Evolutionary conservation across 139 green algal species (phyloP).

Genomic region (Edaphochlamys debaryana): DNA sequence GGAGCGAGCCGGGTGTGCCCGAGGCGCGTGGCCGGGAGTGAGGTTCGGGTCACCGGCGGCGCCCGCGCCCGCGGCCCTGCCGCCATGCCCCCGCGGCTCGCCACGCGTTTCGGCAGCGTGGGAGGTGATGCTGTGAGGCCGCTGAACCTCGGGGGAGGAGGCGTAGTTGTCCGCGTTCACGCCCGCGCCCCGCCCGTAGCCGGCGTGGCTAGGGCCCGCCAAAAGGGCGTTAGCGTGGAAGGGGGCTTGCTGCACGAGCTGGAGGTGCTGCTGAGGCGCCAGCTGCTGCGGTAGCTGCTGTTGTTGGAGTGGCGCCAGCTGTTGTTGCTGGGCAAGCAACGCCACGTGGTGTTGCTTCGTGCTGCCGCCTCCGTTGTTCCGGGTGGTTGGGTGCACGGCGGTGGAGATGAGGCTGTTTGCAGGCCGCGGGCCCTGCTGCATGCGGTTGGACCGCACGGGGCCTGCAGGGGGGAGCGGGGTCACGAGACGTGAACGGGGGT

Average conservation of each 20-base stretch:
- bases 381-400: conserved; percentile 48
- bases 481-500: neutral
- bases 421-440: conserved; percentile 30
- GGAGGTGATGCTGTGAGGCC: conserved; percentile 52
- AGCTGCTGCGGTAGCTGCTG: neutral
- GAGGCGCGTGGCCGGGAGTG: neutral
- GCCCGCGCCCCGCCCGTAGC: neutral
- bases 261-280: neutral
- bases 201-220: neutral
- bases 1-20: conserved; percentile 3
- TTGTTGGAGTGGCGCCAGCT: neutral
- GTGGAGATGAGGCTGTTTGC: conserved; percentile 66
- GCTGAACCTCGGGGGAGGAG: conserved; percentile 51
- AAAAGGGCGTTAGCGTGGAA: neutral
- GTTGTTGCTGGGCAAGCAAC: neutral
- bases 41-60: neutral
- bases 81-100: conserved; percentile 1
- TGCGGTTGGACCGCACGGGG: conserved; percentile 15
- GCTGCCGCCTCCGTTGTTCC: neutral
- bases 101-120: conserved; percentile 32
- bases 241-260: conserved; percentile 13
- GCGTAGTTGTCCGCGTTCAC: conserved; percentile 45
- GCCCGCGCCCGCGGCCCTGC: neutral
- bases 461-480: conserved; percentile 11
- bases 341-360: neutral